Evolutionary conservation across 371 early-diverging fungal genomes (phyloP).

Genomic region (Ordospora colligata): DNA sequence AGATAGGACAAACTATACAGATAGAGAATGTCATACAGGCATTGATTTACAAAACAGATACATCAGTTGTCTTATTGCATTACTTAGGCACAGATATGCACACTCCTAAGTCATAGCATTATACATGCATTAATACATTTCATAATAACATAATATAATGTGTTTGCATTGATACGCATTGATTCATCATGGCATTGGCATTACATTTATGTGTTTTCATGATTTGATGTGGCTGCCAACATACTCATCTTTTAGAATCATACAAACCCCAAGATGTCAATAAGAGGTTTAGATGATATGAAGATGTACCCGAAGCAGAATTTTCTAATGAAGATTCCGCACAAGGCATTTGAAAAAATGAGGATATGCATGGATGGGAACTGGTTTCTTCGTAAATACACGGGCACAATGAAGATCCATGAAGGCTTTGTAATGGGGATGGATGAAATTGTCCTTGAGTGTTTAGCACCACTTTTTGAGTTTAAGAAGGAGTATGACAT

Average conservation of each 20-base stretch:
- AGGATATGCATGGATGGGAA: slow-evolving; percentile 55
- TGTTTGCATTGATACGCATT: no score
- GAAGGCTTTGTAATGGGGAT: slow-evolving; percentile 13
- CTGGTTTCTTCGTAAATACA: slow-evolving; percentile 58
- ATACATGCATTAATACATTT: no score
- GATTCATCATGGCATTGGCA: background rate
- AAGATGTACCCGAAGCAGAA: slow-evolving; percentile 21
- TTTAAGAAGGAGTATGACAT: slow-evolving; percentile 10
- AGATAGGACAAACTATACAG: background rate
- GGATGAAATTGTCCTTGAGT: slow-evolving; percentile 7
- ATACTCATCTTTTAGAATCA: slow-evolving; percentile 15
- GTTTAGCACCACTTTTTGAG: slow-evolving; percentile 9
- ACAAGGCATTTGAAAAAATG: slow-evolving; percentile 37
- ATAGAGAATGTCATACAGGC: no score
- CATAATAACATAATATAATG: no score
- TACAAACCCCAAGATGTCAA: slow-evolving; percentile 54
- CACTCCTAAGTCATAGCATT: no score
- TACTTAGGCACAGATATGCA: no score
- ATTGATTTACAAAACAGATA: no score
- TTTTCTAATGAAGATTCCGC: slow-evolving; percentile 9
- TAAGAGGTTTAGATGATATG: slow-evolving; percentile 48
- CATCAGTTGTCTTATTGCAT: no score
- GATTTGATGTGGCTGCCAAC: no score
- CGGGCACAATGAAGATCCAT: background rate
- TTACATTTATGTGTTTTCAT: background rate